Conservation (phyloP, 306 rosid genomes). For the Malus domestica region ASM211411v1 NC_041805.1:3533001-3533500, state of each 20-base stretch:
- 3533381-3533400: slow-evolving; percentile 37
- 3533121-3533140: slow-evolving; percentile 40
- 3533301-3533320: slow-evolving; percentile 54
- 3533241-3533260: slow-evolving; percentile 46
- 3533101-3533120: slow-evolving; percentile 89
- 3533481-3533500: slow-evolving; percentile 75
- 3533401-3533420: slow-evolving; percentile 56
- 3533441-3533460: slow-evolving; percentile 53
- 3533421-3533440: slow-evolving; percentile 52
- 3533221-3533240: slow-evolving; percentile 47
- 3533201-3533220: slow-evolving; percentile 43
- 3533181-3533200: slow-evolving; percentile 49
- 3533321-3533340: slow-evolving; percentile 45
- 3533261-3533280: slow-evolving; percentile 46
- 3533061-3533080: not conserved
- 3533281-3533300: slow-evolving; percentile 64
- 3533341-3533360: slow-evolving; percentile 49
- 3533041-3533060: slow-evolving; percentile 45
- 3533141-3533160: slow-evolving; percentile 44
- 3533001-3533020: not conserved
- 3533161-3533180: slow-evolving; percentile 67
- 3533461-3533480: not conserved
- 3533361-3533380: slow-evolving; percentile 96
- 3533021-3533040: not conserved
- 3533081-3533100: slow-evolving; percentile 69